Conservation (phyloP, 768 basidiomycete species). For the Suillus alpinus region DNA sequence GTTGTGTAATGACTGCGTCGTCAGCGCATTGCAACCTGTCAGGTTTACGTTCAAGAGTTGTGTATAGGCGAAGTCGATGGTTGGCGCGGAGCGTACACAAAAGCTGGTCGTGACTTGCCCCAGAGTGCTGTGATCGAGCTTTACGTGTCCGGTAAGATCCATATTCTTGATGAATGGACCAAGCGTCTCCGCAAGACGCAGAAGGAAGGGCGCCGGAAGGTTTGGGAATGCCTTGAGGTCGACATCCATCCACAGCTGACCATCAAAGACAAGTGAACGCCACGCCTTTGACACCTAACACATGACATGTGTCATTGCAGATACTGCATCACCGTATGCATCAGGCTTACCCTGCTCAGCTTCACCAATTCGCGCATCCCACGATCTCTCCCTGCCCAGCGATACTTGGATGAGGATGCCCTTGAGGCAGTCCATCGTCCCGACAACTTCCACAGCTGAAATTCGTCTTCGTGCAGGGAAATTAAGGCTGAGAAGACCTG, state of each 20-base stretch:
- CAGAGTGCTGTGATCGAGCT: slow-evolving; percentile 48
- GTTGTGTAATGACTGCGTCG: slow-evolving; percentile 64
- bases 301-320: slow-evolving; percentile 13
- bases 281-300: slow-evolving; percentile 74
- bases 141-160: slow-evolving; percentile 60
- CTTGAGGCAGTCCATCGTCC: slow-evolving; percentile 59
- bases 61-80: slow-evolving; percentile 43
- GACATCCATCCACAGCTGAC: slow-evolving; percentile 77
- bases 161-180: slow-evolving; percentile 65
- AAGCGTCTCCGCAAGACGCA: slow-evolving; percentile 49
- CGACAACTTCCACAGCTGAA: slow-evolving; percentile 40
- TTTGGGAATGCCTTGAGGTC: slow-evolving; percentile 63
- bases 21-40: slow-evolving; percentile 66
- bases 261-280: slow-evolving; percentile 76
- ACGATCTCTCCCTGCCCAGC: slow-evolving; percentile 74
- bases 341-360: slow-evolving; percentile 66
- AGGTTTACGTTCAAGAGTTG: slow-evolving; percentile 71
- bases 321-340: not conserved
- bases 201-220: slow-evolving; percentile 48
- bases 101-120: slow-evolving; percentile 53
- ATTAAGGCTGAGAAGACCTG: slow-evolving; percentile 56
- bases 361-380: slow-evolving; percentile 78
- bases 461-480: slow-evolving; percentile 56
- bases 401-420: slow-evolving; percentile 58
- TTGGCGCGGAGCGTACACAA: slow-evolving; percentile 39